Evolutionary conservation across 1,284 basidiomycete genomes (phyloP), one percentile per base, ranked within the genome.

Genomic region (Stygiomarasmius scandens): DNA sequence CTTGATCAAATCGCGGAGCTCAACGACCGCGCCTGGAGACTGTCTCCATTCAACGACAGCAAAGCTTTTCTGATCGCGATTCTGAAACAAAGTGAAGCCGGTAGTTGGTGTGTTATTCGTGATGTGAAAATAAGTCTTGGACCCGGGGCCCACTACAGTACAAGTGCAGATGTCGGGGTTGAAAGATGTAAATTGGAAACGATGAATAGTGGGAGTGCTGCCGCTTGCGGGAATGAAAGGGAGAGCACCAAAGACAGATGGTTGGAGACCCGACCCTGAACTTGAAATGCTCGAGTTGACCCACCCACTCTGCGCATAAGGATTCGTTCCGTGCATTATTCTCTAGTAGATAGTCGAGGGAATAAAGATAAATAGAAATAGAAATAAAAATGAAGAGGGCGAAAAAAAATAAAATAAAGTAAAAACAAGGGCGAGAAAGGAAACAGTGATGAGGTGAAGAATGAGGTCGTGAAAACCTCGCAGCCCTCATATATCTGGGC

Each of bases 291-390:
- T 56, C 0, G 66, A 62, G 59, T 67, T 68, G 44, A 52, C 56
- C 70, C 70, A 72, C 8, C 66, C 69, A 24, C 62, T 69, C 61
- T 70, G 69, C 46, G 64, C 67, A 58, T 68, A 72, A 38, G 70
- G 70, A 47, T 72, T 72, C 44, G 60, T 67, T 27, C 54, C 57
- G 53, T 60, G 66, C 67, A 69, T 68, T 9, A 12, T 34, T 8
- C 14, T 34, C 8, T 8, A 34, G 14, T 8, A 34, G 14, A 34
- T 34, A 14, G 14, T 34, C 14, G 14, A 34, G 32, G n/a, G n/a
- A 41, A 41, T 12, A 12, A 41, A 41, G 4, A 41, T 12, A 9
- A 41, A 41, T 41, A 41, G 16, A 41, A 41, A 41, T 12, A 14
- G 32, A 14, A 34, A 8, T 41, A 41, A 19, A 41, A 41, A 41